Conservation (phyloP, 2,329 filamentous ascomycete species). For the Pseudogymnoascus verrucosus region DNA sequence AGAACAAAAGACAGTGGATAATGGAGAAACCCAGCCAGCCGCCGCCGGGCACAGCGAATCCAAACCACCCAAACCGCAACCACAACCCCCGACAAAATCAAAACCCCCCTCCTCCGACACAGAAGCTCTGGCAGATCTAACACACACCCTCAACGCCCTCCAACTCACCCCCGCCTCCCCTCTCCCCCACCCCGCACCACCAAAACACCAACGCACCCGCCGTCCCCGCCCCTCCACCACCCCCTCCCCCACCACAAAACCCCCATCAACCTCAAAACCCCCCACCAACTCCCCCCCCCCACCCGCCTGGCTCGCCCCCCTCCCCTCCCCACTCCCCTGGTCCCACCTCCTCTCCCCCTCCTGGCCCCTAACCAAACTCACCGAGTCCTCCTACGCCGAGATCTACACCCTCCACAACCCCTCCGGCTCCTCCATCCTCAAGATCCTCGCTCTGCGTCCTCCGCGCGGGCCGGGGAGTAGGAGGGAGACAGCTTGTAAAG, state of each 20-base stretch:
- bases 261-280: background rate
- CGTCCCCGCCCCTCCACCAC: background rate
- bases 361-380: slow-evolving; percentile 53
- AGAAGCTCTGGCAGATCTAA: background rate
- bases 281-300: background rate
- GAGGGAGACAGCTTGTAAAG: slow-evolving; percentile 18
- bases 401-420: slow-evolving; percentile 55
- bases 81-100: background rate
- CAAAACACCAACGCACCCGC: background rate
- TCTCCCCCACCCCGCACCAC: background rate
- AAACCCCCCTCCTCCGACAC: background rate
- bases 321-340: slow-evolving; percentile 36
- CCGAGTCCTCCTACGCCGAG: slow-evolving; percentile 59
- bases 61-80: background rate
- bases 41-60: background rate
- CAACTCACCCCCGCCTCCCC: background rate
- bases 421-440: slow-evolving; percentile 56
- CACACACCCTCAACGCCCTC: background rate
- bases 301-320: slow-evolving; percentile 15
- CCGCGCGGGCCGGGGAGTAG: slow-evolving; percentile 31
- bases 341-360: slow-evolving; percentile 46
- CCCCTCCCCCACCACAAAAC: background rate
- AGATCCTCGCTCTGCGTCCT: slow-evolving; percentile 52
- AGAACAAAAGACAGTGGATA: background rate
- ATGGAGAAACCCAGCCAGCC: background rate